Base-by-base conservation (phyloP, 805 yeast genomes). In the Pichia nanzhaoensis region DNA sequence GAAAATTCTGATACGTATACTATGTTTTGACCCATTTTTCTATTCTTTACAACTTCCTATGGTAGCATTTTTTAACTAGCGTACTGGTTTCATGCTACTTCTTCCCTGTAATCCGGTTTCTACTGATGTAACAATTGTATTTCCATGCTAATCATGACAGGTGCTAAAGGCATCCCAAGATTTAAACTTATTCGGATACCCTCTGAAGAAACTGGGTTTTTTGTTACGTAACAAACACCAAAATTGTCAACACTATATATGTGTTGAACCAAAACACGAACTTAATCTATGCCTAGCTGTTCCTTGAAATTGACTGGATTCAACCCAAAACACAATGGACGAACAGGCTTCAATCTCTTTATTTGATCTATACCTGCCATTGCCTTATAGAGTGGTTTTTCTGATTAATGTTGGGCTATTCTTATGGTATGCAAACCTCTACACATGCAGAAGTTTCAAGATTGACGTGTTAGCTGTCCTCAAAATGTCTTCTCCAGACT, bases 61-160 rank as follows among this genome's bases (percentile, higher is more conserved):
- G 21, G 17, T 32, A 4, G 8, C 14, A 12, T 28, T 35, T 20
- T 31, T 35, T 17, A 22, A 5, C 43, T 33, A 22, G 43, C 19
- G 43, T 4, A 9, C 43, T 22, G 21, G 43, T 7, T 19, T 4
- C 21, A 14, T 6, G 28, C 20, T 19, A 12, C 20, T 27, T n/a
- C 21, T 24, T 32, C 18, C 14, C 30, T 39, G n/a, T 24, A 13
- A 22, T 22, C 20, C 6, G 32, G 32, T 42, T 42, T 37, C 76
- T 72, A 54, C 60, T 74, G 78, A 74, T 73, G 77, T 65, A 54
- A 62, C 68, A 32, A 18, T 35, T 40, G 44, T 42, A 42, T 42
- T 55, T 59, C 67, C 63, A 77, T 77, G 82, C 82, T 77, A 77
- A 77, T 76, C 81, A 74, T 77, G 82, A 77, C 10, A 8, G 45